Conservation (phyloP, 331 rosid species). For the Pyrus hybrid region DNA sequence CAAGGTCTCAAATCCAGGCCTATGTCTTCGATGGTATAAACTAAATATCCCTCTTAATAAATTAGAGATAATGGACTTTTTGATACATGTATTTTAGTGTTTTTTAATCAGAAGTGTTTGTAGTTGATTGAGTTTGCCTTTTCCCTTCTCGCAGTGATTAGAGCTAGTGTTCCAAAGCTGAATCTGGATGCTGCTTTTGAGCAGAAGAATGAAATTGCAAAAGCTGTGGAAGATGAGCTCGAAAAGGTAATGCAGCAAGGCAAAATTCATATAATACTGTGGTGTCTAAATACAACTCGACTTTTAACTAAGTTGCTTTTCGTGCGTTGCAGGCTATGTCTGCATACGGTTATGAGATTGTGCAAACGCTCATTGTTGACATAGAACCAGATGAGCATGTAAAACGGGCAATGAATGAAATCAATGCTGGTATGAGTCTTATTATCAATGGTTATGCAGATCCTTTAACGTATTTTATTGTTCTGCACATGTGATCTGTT, state of each 20-base stretch:
- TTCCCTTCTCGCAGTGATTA: slow-evolving; percentile 44
- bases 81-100: not conserved
- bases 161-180: slow-evolving; percentile 86
- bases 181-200: slow-evolving; percentile 80
- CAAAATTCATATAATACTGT: not conserved
- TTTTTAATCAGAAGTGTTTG: not conserved
- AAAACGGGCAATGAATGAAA: slow-evolving; percentile 93
- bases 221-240: slow-evolving; percentile 85
- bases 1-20: slow-evolving; percentile 79
- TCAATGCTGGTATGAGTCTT: slow-evolving; percentile 65
- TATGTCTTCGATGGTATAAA: slow-evolving; percentile 80
- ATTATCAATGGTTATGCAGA: not conserved
- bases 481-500: not conserved
- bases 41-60: slow-evolving; percentile 5
- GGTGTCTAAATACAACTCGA: slow-evolving; percentile 2
- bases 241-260: slow-evolving; percentile 47
- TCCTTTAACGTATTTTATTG: not conserved
- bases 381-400: slow-evolving; percentile 39
- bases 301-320: not conserved
- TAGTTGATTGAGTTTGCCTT: slow-evolving; percentile 6
- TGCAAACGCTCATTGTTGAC: slow-evolving; percentile 59
- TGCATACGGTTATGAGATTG: slow-evolving; percentile 84
- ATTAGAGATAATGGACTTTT: not conserved
- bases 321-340: slow-evolving; percentile 67
- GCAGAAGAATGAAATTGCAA: slow-evolving; percentile 91